Base-by-base conservation (phyloP, 2,329 filamentous ascomycete genomes). In the Hymenoscyphus albidus region DNA sequence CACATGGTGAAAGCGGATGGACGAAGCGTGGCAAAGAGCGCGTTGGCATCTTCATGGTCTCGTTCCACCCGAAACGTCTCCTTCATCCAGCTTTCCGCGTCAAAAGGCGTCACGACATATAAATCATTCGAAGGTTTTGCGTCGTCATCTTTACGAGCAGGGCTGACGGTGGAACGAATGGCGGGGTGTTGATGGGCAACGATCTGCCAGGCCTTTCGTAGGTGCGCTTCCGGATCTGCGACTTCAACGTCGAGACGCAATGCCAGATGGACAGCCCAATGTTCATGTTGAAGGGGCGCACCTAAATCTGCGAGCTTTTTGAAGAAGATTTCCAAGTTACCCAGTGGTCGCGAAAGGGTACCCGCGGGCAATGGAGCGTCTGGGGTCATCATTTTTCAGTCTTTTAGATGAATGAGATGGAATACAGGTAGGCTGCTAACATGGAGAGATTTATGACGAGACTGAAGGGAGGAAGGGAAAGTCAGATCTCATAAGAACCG, bases 261-360 rank as follows among this genome's bases (percentile, higher is more conserved):
- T 6, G 55, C 55, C 32, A 57, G 55, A 22, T 57, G 55, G 10
- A 57, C 55, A 57, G 55, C 55, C 55, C 55, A 57, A 32, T 57
- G 55, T 22, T 57, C 55, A 57, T 32, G 55, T 57, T 32, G n/a
- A 35, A 57, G 55, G 31, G 55, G 55, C 22, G 55, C 55, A 14
- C 55, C 55, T 16, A 57, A 22, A 32, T 57, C 55, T 27, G 55
- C 55, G 22, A 57, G 55, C 31, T 16, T 57, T 57, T 57, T 57
- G 22, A 57, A 57, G 38, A 57, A 57, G 55, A 57, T 22, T 57
- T 57, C 55, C 55, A 57, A 57, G 32, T 57, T 57, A 6, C 55
- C 55, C 27, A 57, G 55, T 57, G 55, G 55, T 22, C 55, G 55
- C 22, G 55, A 57, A 57, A 57, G 32, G 55, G n/a, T 57, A 2